Base-by-base conservation (phyloP, 768 basidiomycete genomes). In the Hericium coralloides region DNA sequence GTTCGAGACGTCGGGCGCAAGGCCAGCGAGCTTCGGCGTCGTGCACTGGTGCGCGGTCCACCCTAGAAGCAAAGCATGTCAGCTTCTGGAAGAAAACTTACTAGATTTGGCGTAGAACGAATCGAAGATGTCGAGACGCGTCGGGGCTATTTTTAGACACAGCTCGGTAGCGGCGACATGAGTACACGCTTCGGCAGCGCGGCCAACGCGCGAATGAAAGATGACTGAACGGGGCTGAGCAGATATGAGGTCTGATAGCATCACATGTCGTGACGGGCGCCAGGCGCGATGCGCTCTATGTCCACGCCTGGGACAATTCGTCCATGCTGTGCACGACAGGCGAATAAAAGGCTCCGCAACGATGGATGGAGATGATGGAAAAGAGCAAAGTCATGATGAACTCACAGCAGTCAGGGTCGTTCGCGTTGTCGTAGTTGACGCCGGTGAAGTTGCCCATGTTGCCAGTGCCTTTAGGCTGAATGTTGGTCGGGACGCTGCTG, bases 31-130 rank as follows among this genome's bases (percentile, higher is more conserved):
- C 61, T 83, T 84, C 1, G 83, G 81, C 2, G 64, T 76, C 0
- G 66, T 69, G 62, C 83, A 85, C 31, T 74, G 67, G 12, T 52
- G 51, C 18, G 45, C 64, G 1, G 76, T 72, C 79, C 79, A 81
- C 78, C 78, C 62, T 63, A 38, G 20, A 20, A 9, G 43, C 4
- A 31, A 22, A 38, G 49, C 5, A 26, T 26, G 45, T 5, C 18
- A 50, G 22, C 31, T 31, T 31, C 26, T 31, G 43, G 43, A 45
- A 45, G n/a, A 20, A 18, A 4, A 3, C 4, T 3, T 20, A 8
- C n/a, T 8, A 8, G 17, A 20, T n/a, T 20, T 1, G 43, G n/a
- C 43, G 41, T 43, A 14, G 43, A 45, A 18, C 10, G 43, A 45
- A n/a, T 18, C 43, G 15, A 45, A 45, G 20, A 2, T 9, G 18